These are phyloP conservation scores for Plasmopara muralis DNA, from an alignment of 352 stramenopile genomes.

Conservation along the genomic window DNA sequence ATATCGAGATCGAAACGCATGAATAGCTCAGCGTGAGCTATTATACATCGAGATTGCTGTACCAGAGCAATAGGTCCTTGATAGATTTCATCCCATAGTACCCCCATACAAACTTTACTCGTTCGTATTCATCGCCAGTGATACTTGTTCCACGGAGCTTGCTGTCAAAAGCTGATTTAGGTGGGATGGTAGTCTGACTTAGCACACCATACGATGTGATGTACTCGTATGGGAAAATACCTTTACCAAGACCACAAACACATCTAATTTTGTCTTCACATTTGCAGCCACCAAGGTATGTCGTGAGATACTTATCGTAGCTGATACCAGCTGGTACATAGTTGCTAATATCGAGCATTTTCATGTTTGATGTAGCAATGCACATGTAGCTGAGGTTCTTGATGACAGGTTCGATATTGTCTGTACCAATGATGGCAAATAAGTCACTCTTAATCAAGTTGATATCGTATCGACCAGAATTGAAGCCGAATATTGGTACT, in stretches of 20 bases:
- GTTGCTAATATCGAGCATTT: neutral
- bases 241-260: neutral
- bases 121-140: neutral
- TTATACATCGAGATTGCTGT: neutral
- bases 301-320: neutral
- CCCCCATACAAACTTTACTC: neutral
- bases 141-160: neutral
- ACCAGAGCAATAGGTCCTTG: neutral
- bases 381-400: neutral
- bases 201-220: neutral
- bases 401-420: neutral
- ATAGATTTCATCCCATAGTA: neutral
- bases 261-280: neutral
- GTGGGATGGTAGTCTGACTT: neutral
- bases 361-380: neutral
- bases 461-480: neutral
- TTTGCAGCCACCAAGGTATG: neutral
- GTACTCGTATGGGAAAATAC: neutral
- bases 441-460: neutral
- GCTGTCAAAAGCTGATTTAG: neutral
- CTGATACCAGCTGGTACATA: neutral
- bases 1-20: neutral
- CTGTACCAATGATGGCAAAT: no score
- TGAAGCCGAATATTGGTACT: neutral
- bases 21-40: neutral